Evolutionary conservation across 2,329 filamentous ascomycete genomes (phyloP).

Genomic region (Colletotrichum lini): DNA sequence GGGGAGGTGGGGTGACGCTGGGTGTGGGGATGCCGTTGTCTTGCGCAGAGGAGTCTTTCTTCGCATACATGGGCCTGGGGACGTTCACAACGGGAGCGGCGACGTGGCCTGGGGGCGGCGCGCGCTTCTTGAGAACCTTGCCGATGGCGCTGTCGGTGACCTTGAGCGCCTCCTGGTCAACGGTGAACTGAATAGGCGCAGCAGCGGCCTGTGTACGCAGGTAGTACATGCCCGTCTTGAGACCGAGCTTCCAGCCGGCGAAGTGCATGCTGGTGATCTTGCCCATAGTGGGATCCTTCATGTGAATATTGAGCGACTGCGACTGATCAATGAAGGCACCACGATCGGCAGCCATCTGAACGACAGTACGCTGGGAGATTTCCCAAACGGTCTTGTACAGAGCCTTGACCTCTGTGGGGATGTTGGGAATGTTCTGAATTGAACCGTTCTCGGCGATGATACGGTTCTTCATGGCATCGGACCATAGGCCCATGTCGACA

Average conservation of each 20-base stretch:
- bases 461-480: conserved; percentile 99
- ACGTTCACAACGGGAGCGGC: conserved; percentile 71
- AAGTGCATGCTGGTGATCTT: conserved; percentile 99
- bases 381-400: conserved; percentile 99
- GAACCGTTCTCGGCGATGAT: conserved; percentile 98
- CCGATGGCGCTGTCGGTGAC: conserved; percentile 86
- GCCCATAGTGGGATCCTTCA: conserved; percentile 99
- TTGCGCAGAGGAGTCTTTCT: conserved; percentile 60
- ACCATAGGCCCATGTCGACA: conserved; percentile 98
- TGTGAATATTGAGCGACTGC: conserved; percentile 98
- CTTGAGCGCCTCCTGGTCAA: conserved; percentile 95
- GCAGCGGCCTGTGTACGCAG: conserved; percentile 97
- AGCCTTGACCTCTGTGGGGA: conserved; percentile 94
- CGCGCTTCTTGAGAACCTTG: conserved; percentile 78
- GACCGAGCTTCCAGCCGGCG: conserved; percentile 96
- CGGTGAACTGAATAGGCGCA: conserved; percentile 98
- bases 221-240: conserved; percentile 99
- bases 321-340: conserved; percentile 99
- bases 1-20: conserved; percentile 75
- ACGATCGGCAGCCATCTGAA: conserved; percentile 98
- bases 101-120: conserved; percentile 69
- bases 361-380: conserved; percentile 93
- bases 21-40: conserved; percentile 78
- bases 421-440: conserved; percentile 96
- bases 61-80: conserved; percentile 77